phyloP scores from a whole-genome alignment of 371 early-diverging fungal species.

The Mucor circinelloides region DNA sequence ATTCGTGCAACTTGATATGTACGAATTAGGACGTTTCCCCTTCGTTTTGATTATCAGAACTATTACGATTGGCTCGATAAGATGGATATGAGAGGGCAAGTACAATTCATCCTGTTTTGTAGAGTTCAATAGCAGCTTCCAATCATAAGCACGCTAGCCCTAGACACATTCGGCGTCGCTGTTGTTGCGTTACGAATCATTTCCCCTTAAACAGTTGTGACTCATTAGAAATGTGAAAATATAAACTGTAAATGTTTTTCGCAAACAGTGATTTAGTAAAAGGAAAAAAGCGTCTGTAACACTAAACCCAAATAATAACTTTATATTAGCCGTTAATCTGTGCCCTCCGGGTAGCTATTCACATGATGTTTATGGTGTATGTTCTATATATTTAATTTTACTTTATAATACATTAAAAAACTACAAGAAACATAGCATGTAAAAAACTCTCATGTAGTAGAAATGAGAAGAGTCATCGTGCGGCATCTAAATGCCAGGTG shows the following conservation, averaged over 20 bases:
- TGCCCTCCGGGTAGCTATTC: not conserved
- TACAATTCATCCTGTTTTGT: not conserved
- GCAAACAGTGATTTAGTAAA: not conserved
- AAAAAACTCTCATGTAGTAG: no score
- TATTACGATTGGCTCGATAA: constrained; percentile 23
- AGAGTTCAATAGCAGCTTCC: constrained; percentile 2
- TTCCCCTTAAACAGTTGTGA: not conserved
- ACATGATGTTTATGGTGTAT: not conserved
- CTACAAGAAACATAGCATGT: not conserved
- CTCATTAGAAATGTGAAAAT: not conserved
- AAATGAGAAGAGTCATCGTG: not conserved
- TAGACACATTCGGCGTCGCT: not conserved
- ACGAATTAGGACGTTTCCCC: not conserved
- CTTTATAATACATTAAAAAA: not conserved
- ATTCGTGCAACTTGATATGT: not conserved
- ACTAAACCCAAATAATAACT: not conserved
- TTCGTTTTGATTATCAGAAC: constrained; percentile 10
- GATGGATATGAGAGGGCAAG: not conserved
- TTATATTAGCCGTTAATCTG: not conserved
- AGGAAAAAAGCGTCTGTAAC: not conserved
- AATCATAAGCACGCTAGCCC: not conserved
- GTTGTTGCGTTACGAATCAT: constrained; percentile 6
- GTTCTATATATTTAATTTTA: no score
- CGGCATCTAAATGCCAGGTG: not conserved
- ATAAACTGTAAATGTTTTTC: not conserved